phyloP scores from a whole-genome alignment of 352 stramenopile species.

The Bremia lactucae region DNA sequence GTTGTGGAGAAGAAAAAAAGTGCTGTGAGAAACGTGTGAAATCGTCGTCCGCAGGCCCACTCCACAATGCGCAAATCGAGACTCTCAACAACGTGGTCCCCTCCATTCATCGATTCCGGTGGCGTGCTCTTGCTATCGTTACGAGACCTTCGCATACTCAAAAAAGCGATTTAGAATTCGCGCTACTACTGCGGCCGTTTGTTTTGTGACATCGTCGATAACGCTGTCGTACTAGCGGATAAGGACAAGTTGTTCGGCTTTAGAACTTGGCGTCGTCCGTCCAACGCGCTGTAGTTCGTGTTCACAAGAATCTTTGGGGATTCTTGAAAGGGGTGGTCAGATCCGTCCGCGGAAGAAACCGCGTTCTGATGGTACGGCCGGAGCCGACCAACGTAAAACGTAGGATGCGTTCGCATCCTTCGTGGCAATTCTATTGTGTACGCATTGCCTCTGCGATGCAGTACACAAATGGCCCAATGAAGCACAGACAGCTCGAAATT shows the following conservation, averaged over 20 bases:
- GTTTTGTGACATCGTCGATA: slow-evolving; percentile 33
- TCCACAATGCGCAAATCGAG: slow-evolving; percentile 80
- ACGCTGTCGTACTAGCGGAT: slow-evolving; percentile 44
- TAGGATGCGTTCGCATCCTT: no score
- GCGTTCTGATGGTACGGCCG: no score
- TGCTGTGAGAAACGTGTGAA: no score
- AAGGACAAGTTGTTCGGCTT: slow-evolving; percentile 28
- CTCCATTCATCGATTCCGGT: slow-evolving; percentile 14
- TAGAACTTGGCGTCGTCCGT: slow-evolving; percentile 13
- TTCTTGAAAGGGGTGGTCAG: no score
- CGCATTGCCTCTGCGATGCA: no score
- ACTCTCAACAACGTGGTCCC: slow-evolving; percentile 62
- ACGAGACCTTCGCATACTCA: slow-evolving; percentile 35
- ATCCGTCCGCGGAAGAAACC: no score
- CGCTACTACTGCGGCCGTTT: slow-evolving; percentile 30
- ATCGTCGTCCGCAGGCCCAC: no score
- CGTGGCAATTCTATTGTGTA: no score
- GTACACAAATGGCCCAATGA: no score
- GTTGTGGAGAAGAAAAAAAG: no score
- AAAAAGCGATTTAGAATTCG: slow-evolving; percentile 41
- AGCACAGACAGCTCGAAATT: slow-evolving; percentile 79
- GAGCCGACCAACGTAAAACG: no score
- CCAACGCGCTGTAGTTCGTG: slow-evolving; percentile 55
- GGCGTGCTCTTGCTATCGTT: slow-evolving; percentile 28
- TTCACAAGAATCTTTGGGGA: no score